A percentile compares a stretch with the other conserved stretches of the same genome.
Conservation (phyloP, 2,329 filamentous ascomycete genomes). For the Lanzia echinophila region DNA sequence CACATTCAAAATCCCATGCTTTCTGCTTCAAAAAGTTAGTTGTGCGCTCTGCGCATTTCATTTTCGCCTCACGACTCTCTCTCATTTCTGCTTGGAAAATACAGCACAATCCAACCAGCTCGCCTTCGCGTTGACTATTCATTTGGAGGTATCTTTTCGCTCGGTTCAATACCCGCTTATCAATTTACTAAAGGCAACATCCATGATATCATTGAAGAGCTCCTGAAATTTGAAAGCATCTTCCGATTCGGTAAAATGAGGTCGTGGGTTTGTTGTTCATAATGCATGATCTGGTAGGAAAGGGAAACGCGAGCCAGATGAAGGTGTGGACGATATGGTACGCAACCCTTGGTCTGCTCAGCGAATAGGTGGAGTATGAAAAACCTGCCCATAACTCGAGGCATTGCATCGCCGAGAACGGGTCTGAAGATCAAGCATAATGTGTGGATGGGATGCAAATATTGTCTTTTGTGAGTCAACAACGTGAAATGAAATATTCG, state of each 20-base stretch:
- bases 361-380: not conserved
- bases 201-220: not conserved
- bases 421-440: no score
- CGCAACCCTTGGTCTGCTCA: not conserved
- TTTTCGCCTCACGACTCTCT: not conserved
- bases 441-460: no score
- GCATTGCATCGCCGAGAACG: no score
- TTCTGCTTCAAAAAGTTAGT: not conserved
- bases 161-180: not conserved
- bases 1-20: not conserved
- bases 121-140: not conserved
- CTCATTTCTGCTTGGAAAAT: not conserved
- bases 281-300: not conserved
- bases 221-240: not conserved
- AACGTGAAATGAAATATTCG: no score
- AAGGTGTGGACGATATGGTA: not conserved
- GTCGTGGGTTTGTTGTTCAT: not conserved
- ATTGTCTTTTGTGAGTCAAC: no score
- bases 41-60: not conserved
- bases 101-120: not conserved
- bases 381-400: no score
- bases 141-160: not conserved
- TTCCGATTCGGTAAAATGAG: not conserved
- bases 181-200: not conserved
- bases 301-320: not conserved